These are phyloP conservation scores for Alectoria sarmentosa DNA, from an alignment of 495 filamentous ascomycete genomes.

Conservation along the genomic window DNA sequence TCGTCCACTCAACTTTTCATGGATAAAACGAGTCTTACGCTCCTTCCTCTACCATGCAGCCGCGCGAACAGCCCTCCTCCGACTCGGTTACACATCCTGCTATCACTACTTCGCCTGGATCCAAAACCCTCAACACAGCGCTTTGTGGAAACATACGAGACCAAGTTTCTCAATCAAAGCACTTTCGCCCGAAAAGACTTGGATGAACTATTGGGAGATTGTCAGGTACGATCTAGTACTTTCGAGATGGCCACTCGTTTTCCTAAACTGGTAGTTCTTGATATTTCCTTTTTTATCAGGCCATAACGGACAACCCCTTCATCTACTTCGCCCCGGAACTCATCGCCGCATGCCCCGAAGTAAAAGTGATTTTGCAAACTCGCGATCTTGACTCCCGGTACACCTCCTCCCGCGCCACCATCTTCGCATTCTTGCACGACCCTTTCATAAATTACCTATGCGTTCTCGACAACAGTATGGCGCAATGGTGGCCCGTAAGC, in stretches of 20 bases:
- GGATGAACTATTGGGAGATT: not conserved
- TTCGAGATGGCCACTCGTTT: not conserved
- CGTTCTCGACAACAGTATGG: not conserved
- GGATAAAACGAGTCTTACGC: not conserved
- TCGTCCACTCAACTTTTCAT: not conserved
- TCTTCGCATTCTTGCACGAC: not conserved
- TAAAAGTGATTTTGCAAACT: slow-evolving; percentile 39
- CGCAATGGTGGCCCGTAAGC: not conserved
- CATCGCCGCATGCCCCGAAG: slow-evolving; percentile 41
- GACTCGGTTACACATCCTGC: slow-evolving; percentile 3
- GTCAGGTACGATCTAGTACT: not conserved
- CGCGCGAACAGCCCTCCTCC: slow-evolving; percentile 8
- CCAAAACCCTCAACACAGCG: slow-evolving; percentile 1
- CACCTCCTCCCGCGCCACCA: slow-evolving; percentile 3
- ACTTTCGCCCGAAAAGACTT: not conserved
- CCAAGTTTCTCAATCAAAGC: slow-evolving; percentile 1
- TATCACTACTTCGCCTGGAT: slow-evolving; percentile 15
- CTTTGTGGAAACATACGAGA: slow-evolving; percentile 3
- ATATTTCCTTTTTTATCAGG: slow-evolving; percentile 20
- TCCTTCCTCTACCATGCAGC: not conserved
- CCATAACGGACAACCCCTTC: slow-evolving; percentile 35
- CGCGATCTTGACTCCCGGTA: slow-evolving; percentile 38
- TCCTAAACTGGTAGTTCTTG: not conserved
- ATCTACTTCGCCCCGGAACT: slow-evolving; percentile 36
- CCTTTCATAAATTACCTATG: not conserved